phyloP scores from a whole-genome alignment of 2,329 filamentous ascomycete genomes.

The Phyllosticta capitalensis region DNA sequence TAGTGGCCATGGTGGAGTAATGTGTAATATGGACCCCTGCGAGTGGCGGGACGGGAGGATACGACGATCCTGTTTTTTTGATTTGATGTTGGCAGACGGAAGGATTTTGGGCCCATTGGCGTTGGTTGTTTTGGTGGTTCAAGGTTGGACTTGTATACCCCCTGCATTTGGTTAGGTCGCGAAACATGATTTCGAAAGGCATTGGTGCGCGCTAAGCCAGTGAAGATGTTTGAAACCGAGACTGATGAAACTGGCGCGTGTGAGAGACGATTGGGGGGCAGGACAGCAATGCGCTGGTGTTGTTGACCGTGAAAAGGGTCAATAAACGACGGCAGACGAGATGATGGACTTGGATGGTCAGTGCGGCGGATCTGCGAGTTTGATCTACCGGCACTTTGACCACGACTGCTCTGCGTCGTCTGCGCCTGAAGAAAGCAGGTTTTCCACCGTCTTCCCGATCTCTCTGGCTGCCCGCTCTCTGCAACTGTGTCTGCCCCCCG shows the following conservation, averaged over 20 bases:
- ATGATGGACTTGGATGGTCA: constrained; percentile 1
- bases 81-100: neutral
- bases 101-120: neutral
- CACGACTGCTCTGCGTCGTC: neutral
- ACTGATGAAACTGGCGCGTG: neutral
- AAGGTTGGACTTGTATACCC: neutral
- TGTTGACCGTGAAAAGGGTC: neutral
- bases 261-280: too few relatives aligned
- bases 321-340: too few relatives aligned
- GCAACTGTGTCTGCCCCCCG: neutral
- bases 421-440: neutral
- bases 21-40: constrained; percentile 12
- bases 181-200: neutral
- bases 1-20: constrained; percentile 54
- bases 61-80: neutral
- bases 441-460: neutral
- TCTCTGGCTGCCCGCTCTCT: neutral
- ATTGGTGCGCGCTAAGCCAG: neutral
- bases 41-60: neutral
- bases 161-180: neutral
- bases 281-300: neutral
- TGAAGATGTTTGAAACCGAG: neutral
- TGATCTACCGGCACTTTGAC: neutral
- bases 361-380: constrained; percentile 7
- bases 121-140: neutral